phyloP scores from a whole-genome alignment of 495 filamentous ascomycete species.

The Lasiosphaeriaceae sp. region DNA sequence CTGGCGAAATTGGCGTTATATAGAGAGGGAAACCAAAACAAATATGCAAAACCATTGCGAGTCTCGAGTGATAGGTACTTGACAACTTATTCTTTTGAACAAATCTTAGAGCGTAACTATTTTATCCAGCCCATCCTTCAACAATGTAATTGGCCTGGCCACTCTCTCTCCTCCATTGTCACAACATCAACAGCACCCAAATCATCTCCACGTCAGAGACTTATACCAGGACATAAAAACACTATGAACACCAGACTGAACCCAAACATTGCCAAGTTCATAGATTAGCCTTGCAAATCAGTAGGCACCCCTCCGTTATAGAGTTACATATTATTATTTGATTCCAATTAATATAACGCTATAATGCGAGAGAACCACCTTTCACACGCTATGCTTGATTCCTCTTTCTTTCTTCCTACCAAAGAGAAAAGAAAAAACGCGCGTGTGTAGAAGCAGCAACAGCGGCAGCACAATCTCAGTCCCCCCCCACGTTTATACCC shows the following conservation, averaged over 20 bases:
- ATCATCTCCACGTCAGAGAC: no score
- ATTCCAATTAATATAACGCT: not conserved
- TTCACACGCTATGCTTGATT: slow-evolving; percentile 16
- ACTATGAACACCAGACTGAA: no score
- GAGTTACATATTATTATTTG: not conserved
- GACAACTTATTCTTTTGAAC: not conserved
- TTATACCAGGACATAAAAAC: no score
- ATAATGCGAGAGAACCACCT: slow-evolving; percentile 1
- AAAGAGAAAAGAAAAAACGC: no score
- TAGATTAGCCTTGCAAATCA: no score
- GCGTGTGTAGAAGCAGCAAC: no score
- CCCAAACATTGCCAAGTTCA: no score
- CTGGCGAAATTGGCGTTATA: slow-evolving; percentile 24
- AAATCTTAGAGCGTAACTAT: not conserved
- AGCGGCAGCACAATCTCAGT: no score
- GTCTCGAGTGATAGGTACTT: not conserved
- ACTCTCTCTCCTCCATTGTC: no score
- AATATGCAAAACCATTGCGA: not conserved
- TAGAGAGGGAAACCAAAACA: slow-evolving; percentile 17
- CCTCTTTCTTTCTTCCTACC: not conserved
- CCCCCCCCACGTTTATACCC: not conserved
- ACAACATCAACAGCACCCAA: no score
- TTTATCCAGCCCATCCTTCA: no score
- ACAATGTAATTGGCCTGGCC: no score
- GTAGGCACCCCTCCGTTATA: not conserved